Base-by-base conservation (phyloP, 148 eudicot genomes). In the Camellia granthamiana region DNA sequence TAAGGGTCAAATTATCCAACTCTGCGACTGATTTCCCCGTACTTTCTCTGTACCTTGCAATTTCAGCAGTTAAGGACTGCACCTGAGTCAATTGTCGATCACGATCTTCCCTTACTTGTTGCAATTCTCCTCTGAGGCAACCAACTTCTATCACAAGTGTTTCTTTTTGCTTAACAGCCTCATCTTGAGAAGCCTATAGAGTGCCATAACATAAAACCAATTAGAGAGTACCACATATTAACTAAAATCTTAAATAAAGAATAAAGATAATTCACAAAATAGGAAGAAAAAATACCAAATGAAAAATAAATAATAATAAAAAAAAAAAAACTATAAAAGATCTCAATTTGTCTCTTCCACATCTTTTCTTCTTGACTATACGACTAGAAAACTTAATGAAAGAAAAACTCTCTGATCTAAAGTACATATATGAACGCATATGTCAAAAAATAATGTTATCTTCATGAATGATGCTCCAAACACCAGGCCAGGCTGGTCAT, bases 51-150 rank as follows among this genome's bases (percentile, higher is more conserved):
- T 52, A 82, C 81, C 77, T 84, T 42, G 72, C 85, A 5, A 90
- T 67, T 65, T 89, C 94, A 82, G 84, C 73, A 21, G 73, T 84
- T 61, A 90, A 84, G 47, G 62, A 46, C 42, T 87, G 86, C 75
- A 89, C 83, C 79, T 85, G 85, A 6, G 85, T 62, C 8, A 83
- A 84, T 52, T 85, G 85, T 13, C 90, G 72, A 61, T 92, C 94
- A 75, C 93, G 90, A 15, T 92, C 97, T 16, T 89, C 97, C 84
- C 94, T 78, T 9, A 87, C 90, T 73, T 88, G 92, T 49, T 88
- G 92, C 73, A 92, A 67, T 76, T 92, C 97, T 62, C 79, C 88
- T 79, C 91, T 80, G 41, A 89, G 75, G 74, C 87, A 79, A 59
- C 66, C 85, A 74, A 90, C 82, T 76, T 92, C 97, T 72, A 62